These are phyloP conservation scores for Epichloe gansuensis DNA, from an alignment of 2,329 filamentous ascomycete species.

Conservation along the genomic window DNA sequence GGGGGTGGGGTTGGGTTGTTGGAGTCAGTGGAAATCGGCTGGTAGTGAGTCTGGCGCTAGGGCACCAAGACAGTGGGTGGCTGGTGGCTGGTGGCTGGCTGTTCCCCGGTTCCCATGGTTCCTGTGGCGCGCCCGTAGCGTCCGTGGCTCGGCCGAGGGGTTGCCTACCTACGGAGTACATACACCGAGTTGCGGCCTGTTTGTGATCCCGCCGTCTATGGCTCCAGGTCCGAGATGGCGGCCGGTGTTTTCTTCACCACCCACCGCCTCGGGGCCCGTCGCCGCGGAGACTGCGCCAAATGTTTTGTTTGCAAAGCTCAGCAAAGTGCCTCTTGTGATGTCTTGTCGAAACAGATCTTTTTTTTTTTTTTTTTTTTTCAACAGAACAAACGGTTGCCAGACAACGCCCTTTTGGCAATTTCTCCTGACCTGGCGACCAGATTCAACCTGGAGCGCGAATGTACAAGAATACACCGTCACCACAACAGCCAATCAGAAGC, in stretches of 20 bases:
- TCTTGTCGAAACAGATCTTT: constrained; percentile 14
- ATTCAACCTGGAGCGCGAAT: neutral
- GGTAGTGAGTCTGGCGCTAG: no score
- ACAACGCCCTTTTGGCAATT: no score
- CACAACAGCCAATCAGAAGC: neutral
- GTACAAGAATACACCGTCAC: accelerated
- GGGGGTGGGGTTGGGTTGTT: no score
- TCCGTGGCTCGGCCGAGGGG: constrained; percentile 1
- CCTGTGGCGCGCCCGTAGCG: no score
- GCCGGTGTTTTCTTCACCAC: constrained; percentile 47
- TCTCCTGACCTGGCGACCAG: no score
- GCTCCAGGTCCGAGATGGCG: constrained; percentile 31
- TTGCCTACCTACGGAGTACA: constrained; percentile 32
- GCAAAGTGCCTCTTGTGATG: constrained; percentile 40
- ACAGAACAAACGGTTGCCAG: no score
- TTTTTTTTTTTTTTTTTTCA: no score
- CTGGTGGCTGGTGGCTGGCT: no score
- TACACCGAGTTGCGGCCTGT: no score
- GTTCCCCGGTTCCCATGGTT: no score
- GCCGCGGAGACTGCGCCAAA: constrained; percentile 41
- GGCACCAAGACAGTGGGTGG: no score
- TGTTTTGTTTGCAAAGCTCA: constrained; percentile 37
- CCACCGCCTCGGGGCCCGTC: constrained; percentile 35
- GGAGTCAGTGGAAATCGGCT: no score
- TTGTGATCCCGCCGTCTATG: neutral